Evolutionary conservation across 805 yeast genomes (phyloP).

Genomic region (Clavispora phyllophila): DNA sequence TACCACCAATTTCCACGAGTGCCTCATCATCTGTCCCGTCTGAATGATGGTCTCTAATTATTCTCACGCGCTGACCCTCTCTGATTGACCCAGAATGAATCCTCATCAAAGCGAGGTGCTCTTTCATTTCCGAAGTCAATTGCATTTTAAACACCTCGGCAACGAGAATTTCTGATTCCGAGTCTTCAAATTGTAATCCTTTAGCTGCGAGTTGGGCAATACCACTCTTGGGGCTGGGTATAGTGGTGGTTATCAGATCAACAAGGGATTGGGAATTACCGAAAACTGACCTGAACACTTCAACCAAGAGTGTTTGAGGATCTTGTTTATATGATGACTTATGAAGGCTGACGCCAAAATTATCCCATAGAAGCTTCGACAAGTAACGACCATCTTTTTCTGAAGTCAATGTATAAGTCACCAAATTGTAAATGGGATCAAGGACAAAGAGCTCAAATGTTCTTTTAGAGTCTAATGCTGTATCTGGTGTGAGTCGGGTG

Average conservation of each 20-base stretch:
- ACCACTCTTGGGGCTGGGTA: slow-evolving; percentile 1
- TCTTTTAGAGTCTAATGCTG: slow-evolving; percentile 12
- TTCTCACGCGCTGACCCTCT: slow-evolving; percentile 41
- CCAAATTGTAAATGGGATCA: slow-evolving; percentile 75
- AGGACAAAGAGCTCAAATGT: slow-evolving; percentile 64
- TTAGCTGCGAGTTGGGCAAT: not conserved
- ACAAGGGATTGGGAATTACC: slow-evolving; percentile 47
- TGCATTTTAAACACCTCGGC: slow-evolving; percentile 47
- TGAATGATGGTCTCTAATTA: slow-evolving; percentile 52
- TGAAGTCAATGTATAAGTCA: slow-evolving; percentile 54
- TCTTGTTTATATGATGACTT: slow-evolving; percentile 45
- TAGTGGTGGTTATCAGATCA: slow-evolving; percentile 32
- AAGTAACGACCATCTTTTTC: slow-evolving; percentile 37
- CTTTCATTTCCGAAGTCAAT: slow-evolving; percentile 48
- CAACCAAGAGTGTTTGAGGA: slow-evolving; percentile 51
- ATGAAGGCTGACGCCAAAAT: slow-evolving; percentile 44
- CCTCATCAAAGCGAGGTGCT: slow-evolving; percentile 55
- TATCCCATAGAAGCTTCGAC: slow-evolving; percentile 37
- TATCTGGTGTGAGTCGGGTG: slow-evolving; percentile 2
- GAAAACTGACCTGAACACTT: slow-evolving; percentile 53
- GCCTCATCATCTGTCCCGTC: slow-evolving; percentile 52
- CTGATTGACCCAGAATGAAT: slow-evolving; percentile 56
- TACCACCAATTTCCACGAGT: slow-evolving; percentile 33
- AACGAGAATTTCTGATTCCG: not conserved
- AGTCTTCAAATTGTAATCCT: not conserved